These are phyloP conservation scores for Escallonia rubra DNA, from an alignment of 129 eudicot genomes.

Conservation along the genomic window DNA sequence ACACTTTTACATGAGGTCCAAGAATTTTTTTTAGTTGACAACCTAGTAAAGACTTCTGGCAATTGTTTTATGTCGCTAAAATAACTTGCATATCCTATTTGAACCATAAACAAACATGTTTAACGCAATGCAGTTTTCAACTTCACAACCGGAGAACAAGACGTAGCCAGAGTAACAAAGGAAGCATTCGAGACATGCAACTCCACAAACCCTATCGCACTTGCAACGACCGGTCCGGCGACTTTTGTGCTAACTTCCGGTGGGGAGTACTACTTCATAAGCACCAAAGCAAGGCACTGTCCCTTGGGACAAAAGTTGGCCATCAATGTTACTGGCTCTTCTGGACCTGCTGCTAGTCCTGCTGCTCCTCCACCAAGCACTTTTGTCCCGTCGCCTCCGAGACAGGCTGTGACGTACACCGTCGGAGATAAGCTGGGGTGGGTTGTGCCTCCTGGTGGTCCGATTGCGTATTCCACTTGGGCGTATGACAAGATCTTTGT, in stretches of 20 bases:
- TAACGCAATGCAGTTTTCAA: slow-evolving; percentile 23
- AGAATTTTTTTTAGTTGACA: background rate
- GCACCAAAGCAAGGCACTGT: slow-evolving; percentile 32
- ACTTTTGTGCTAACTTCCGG: slow-evolving; percentile 14
- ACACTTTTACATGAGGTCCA: background rate
- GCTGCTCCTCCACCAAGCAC: background rate
- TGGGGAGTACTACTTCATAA: slow-evolving; percentile 23
- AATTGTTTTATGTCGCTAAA: background rate
- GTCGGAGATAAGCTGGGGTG: slow-evolving; percentile 26
- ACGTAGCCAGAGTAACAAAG: slow-evolving; percentile 30
- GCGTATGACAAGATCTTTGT: slow-evolving; percentile 15
- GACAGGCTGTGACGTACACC: background rate
- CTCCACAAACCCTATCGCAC: slow-evolving; percentile 8
- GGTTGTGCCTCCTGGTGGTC: slow-evolving; percentile 13
- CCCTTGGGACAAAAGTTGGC: slow-evolving; percentile 30
- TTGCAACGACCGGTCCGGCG: slow-evolving; percentile 20
- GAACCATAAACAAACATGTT: too few relatives aligned
- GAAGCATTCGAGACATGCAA: slow-evolving; percentile 26
- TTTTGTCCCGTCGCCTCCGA: background rate
- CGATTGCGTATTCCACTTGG: slow-evolving; percentile 22
- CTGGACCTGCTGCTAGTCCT: slow-evolving; percentile 2
- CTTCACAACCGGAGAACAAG: slow-evolving; percentile 17
- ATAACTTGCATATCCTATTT: background rate
- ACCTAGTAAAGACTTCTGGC: too few relatives aligned
- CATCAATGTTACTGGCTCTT: slow-evolving; percentile 16